Evolutionary conservation across 1,139 yeast species (phyloP), one percentile per base, ranked within the genome.

Genomic region (Yamadazyma jaroonii): DNA sequence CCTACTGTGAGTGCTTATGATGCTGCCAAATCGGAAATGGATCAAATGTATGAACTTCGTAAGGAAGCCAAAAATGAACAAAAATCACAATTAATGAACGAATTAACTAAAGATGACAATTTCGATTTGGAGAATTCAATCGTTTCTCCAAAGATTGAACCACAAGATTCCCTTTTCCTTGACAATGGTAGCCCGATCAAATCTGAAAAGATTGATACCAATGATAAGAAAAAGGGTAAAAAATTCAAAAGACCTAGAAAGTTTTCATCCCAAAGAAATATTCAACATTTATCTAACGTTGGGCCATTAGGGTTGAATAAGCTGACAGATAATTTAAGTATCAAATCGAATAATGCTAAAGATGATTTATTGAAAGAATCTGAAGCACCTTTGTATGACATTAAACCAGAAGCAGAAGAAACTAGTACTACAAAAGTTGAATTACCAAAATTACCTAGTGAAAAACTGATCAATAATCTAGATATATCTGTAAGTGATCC

Each of bases 401-500:
- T 76, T 10, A 32, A 39, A 11, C 11, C 22, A 44, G 43, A 31
- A 39, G 47, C 32, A 21, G 32, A 38, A 24, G 11, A 42, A 32
- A 20, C 37, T 32, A 32, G 28, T 34, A 10, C 39, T 29, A 25
- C 31, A 15, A 31, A 23, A 14, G 11, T 31, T 11, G 21, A 25
- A 3, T 20, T 31, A 23, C 38, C 44, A 12, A 36, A 38, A 3
- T 21, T 38, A 4, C 39, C 41, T 7, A 35, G 30, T 20, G 30
- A 13, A 6, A 17, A 30, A 9, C 25, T 4, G 6, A 35, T 14
- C 10, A 38, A 33, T 5, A 35, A 26, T 31, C 74, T 86, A 46
- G 80, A 76, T 4, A 83, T 90, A 30, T 61, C 81, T 1, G 96
- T 90, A 2, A 94, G 94, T 2, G 96, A 92, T 57, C 97, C 97